Conservation (phyloP, 108 stramenopile species). For the Nannochloropsis oceanica region DNA sequence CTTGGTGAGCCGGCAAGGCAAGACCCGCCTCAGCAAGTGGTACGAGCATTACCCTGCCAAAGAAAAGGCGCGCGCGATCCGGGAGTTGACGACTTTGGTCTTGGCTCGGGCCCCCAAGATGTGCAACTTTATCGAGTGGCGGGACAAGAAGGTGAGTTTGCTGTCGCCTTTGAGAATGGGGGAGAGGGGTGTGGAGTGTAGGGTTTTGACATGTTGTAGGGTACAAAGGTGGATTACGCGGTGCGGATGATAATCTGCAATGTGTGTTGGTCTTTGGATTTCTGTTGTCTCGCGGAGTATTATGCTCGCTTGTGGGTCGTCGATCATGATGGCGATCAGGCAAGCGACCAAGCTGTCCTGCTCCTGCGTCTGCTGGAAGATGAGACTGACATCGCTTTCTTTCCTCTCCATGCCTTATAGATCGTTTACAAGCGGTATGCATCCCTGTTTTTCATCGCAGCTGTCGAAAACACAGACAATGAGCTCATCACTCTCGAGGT, state of each 20-base stretch:
- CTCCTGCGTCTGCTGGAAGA: too few species aligned
- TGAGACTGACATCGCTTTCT: too few species aligned
- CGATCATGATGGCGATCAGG: too few species aligned
- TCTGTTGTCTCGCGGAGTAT: too few species aligned
- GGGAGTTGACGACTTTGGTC: constrained; percentile 76
- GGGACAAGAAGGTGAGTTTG: constrained; percentile 54
- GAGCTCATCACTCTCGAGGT: constrained; percentile 53
- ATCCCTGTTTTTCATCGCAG: constrained; percentile 48
- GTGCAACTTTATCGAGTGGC: constrained; percentile 96
- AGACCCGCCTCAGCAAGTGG: constrained; percentile 52
- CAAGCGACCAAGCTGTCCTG: too few species aligned
- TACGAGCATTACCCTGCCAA: constrained; percentile 37
- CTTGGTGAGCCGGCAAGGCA: constrained; percentile 48
- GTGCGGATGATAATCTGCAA: too few species aligned
- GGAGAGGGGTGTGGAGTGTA: too few species aligned
- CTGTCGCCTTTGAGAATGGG: too few species aligned
- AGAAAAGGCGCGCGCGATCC: constrained; percentile 69
- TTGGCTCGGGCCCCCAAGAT: constrained; percentile 91
- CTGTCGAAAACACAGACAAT: constrained; percentile 43
- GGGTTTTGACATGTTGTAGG: too few species aligned
- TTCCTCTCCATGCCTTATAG: neutral
- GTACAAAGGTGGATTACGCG: too few species aligned
- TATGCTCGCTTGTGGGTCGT: too few species aligned
- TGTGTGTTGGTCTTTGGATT: too few species aligned
- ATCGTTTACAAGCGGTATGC: constrained; percentile 50